Base-by-base conservation (phyloP, 495 filamentous ascomycete species). In the Aspergillus ostianus region DNA sequence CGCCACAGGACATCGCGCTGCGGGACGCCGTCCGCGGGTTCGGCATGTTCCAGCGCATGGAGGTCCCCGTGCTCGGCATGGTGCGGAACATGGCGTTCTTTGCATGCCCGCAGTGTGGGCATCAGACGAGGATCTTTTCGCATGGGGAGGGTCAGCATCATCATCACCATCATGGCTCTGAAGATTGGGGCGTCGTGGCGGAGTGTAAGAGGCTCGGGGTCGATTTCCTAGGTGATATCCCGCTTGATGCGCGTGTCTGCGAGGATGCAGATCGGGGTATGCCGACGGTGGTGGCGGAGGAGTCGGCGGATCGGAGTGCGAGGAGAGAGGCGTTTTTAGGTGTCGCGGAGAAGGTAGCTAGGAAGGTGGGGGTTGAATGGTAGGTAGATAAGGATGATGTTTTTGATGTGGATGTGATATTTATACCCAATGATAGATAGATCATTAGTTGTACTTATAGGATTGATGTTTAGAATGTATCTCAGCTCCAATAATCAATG, bases 21-120 rank as follows among this genome's bases (percentile, higher is more conserved):
- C 88, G 88, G 48, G 94, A 98, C 66, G 92, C 94, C 0, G 83
- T 96, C 0, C 90, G 91, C 64, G 94, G 94, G 0, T 85, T 97
- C 44, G 88, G 89, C 53, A 92, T 99, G 89, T 97, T 98, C 70
- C 81, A 84, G 62, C 93, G 90, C 64, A 87, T 93, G 57, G 73
- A 85, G 41, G 84, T 90, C 0, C 85, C 85, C 20, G 86, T 96
- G 32, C 75, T 98, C 23, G 94, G 94, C n/a, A 87, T 98, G 81
- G 87, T 98, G 51, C 88, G 93, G 67, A 99, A 99, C 64, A 99
- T 99, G 94, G 88, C 86, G 3, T 80, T 88, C 23, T 97, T 96
- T 64, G 79, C 73, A 2, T 98, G 94, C 64, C 91, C 93, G 0
- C 77, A 86, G 53, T 98, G 94, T 61, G 77, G 80, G 6, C 79